Evolutionary conservation across 129 eudicot genomes (phyloP), one percentile per base, ranked within the genome.

Genomic region (Helianthus annuus): DNA sequence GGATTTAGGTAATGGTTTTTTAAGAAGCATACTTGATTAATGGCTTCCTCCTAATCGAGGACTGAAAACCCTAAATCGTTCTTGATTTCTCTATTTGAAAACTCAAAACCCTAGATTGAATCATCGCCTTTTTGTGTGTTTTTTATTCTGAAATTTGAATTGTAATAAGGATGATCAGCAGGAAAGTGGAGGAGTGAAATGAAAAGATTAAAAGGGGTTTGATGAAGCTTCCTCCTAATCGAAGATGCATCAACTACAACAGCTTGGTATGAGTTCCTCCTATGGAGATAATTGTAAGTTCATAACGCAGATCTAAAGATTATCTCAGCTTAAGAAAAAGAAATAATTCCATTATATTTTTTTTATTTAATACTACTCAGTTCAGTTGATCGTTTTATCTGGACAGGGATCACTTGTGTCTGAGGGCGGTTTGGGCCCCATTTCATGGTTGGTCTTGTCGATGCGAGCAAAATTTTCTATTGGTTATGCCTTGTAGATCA

Each of bases 171-270:
- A 93, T 93, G 98, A 75, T 86, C 34, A 89, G 90, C 80, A 84
- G 79, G 79, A 85, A 81, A 69, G 85, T 88, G 56, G 96, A 90
- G 68, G 97, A 94, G 84, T 75, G 95, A 29, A 94, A 90, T 79
- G 96, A 90, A 85, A 94, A 84, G 79, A 81, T 90, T 52, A 90
- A 90, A 0, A 78, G 98, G 78, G 96, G 96, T 65, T 86, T 94
- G 9, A 82, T 90, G 90, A 90, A 90, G 82, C 90, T 94, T 68
- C 97, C 98, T 10, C 97, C 96, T n/a, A 94, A 94, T 81, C 92
- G 97, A 42, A 78, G 96, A 71, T 94, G 97, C 88, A 90, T 90
- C 79, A 94, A 94, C 82, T 94, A 97, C 83, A 94, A 90, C 77
- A 82, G 22, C 22, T 19, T 19, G 22, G 22, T 19, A 19, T 19